A percentile compares a stretch with the other conserved stretches of the same genome.
Conservation (phyloP, 768 basidiomycete genomes). For the Tylopilus sp. region DNA sequence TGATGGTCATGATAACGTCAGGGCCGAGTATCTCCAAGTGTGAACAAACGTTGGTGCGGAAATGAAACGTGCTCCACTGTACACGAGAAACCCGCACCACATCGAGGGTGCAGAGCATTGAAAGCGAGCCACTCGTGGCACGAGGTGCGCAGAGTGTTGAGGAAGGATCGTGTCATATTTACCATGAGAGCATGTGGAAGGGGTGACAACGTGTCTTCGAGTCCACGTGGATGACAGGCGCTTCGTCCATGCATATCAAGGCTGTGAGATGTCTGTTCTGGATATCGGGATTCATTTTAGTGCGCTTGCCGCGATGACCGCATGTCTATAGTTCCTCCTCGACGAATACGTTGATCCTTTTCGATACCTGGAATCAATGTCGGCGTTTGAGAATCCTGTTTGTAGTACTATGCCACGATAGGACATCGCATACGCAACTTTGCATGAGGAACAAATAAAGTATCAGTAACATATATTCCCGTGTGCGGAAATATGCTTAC, state of each 20-base stretch:
- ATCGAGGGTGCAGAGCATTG: background rate
- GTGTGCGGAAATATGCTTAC: background rate
- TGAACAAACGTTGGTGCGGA: background rate
- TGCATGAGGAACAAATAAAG: background rate
- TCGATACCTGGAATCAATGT: slow-evolving; percentile 1
- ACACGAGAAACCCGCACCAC: background rate
- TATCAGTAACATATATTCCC: background rate
- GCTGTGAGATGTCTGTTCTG: background rate
- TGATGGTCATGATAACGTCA: background rate
- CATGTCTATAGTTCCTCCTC: background rate
- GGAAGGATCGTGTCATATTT: slow-evolving; percentile 6
- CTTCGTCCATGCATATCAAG: background rate
- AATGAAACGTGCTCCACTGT: slow-evolving; percentile 1
- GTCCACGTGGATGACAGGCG: background rate
- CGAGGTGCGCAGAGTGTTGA: background rate
- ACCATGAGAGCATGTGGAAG: slow-evolving; percentile 3
- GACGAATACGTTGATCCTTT: slow-evolving; percentile 9
- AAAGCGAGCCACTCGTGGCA: background rate
- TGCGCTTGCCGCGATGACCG: background rate
- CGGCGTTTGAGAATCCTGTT: background rate
- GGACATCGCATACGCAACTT: background rate
- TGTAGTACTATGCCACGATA: background rate
- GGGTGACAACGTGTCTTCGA: slow-evolving; percentile 3
- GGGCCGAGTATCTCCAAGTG: background rate
- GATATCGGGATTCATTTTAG: background rate